These are phyloP conservation scores for Mycena galopus DNA, from an alignment of 768 basidiomycete species.

Conservation along the genomic window DNA sequence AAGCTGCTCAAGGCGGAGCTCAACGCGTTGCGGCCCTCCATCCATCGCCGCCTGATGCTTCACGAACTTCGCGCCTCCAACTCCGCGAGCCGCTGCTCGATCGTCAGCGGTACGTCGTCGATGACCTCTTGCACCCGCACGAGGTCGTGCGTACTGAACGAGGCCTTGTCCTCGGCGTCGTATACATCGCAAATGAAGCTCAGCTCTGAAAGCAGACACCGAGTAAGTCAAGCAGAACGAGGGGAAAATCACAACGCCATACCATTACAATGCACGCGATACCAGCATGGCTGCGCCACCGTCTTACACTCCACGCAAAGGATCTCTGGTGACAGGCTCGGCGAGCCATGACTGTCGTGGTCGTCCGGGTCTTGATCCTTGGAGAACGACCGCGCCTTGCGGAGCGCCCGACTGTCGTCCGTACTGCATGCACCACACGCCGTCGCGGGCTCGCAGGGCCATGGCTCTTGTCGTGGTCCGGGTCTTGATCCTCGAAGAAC, in stretches of 20 bases:
- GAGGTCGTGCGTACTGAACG: constrained; percentile 31
- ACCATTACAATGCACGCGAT: constrained; percentile 35
- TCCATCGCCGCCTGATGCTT: constrained; percentile 31
- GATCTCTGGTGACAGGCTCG: not conserved
- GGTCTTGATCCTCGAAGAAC: too few relatives aligned
- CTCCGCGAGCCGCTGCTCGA: constrained; percentile 29
- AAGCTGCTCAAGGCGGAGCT: constrained; percentile 15
- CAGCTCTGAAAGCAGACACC: constrained; percentile 8
- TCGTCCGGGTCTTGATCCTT: not conserved
- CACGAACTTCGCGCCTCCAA: constrained; percentile 30
- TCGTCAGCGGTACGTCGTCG: constrained; percentile 28
- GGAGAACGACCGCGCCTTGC: constrained; percentile 17
- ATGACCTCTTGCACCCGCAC: constrained; percentile 22
- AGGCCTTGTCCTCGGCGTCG: constrained; percentile 21
- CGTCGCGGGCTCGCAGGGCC: too few relatives aligned
- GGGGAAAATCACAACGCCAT: not conserved
- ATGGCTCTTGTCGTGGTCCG: too few relatives aligned
- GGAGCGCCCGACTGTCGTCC: too few relatives aligned
- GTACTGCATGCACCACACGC: too few relatives aligned
- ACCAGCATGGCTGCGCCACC: constrained; percentile 34
- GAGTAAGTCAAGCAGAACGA: not conserved
- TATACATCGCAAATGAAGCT: constrained; percentile 32
- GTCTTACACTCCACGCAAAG: constrained; percentile 24
- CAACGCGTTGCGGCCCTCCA: not conserved
- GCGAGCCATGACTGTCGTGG: not conserved